Evolutionary conservation across 2,329 filamentous ascomycete species (phyloP), one percentile per base, ranked within the genome.

Genomic region (Escovopsis sp.): DNA sequence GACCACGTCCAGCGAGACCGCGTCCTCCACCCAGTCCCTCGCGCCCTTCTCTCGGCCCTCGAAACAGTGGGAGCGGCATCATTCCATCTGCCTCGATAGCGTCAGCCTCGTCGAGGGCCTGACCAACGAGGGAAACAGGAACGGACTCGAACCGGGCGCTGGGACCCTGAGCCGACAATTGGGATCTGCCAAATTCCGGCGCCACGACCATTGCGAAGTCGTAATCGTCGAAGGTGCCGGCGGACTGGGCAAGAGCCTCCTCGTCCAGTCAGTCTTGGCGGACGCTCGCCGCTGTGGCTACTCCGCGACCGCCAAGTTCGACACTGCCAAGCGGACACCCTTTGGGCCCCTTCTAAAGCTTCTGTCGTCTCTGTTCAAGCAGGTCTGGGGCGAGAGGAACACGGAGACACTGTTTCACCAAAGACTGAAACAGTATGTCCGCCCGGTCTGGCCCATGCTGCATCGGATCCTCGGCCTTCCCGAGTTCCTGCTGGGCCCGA

Each of bases 241-340:
- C 3, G 75, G 75, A 1, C 55, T 78, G n/a, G 75, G 75, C 13
- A 79, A 79, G 51, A 77, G 68, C 42, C 72, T 69, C 39, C 61
- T 79, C 13, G 69, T 77, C 18, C 72, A 78, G 45, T 74, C 72
- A 8, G 68, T 77, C 5, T 62, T 77, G 29, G 59, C 67, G 3
- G 74, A 79, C 43, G 70, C 70, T 13, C 62, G 74, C 34, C 63
- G 68, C 31, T 65, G 68, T 39, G 75, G 75, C 3, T 79, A 78
- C 47, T 78, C 72, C 45, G 71, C 73, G 6, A 76, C 71, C 23
- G 69, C 74, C 28, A 79, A 79, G 47, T 79, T 79, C 39, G 75
- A 79, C 45, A 70, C 67, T 1, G 68, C 72, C 1, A 62, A 69
- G 43, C 66, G 66, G 44, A 70, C 64, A 8, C 70, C 75, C 4